Percentiles rank a stretch among this genome's conserved stretches.
Evolutionary conservation across 257 asterid genomes (phyloP).

Genomic region (Solanum paucissectum): DNA sequence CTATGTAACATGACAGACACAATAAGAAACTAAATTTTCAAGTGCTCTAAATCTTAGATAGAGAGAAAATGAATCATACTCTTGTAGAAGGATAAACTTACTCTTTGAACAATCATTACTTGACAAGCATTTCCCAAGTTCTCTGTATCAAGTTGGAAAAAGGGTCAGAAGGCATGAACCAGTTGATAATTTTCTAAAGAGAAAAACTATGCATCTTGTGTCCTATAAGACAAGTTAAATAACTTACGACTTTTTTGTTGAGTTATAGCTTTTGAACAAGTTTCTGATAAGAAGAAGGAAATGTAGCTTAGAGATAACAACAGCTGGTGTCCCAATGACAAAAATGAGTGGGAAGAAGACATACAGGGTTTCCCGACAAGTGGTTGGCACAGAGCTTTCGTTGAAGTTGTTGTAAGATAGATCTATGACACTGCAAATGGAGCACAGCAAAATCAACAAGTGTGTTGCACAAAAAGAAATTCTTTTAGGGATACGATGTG

Average conservation of each 20-base stretch:
- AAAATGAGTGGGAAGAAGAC: not conserved
- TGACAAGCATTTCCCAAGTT: slow-evolving; percentile 19
- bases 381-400: slow-evolving; percentile 17
- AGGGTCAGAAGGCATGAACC: not conserved
- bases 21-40: not conserved
- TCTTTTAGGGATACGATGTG: not conserved
- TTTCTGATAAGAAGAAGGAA: slow-evolving; percentile 28
- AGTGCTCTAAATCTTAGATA: not conserved
- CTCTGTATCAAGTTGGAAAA: slow-evolving; percentile 12
- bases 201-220: not conserved
- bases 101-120: slow-evolving; percentile 23
- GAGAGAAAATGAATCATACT: not conserved
- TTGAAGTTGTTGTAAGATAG: slow-evolving; percentile 46
- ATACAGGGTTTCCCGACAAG: slow-evolving; percentile 37
- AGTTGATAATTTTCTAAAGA: not conserved
- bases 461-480: not conserved
- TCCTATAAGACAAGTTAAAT: not conserved
- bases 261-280: slow-evolving; percentile 40
- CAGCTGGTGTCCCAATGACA: not conserved
- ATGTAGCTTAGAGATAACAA: not conserved
- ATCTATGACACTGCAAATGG: slow-evolving; percentile 25
- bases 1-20: not conserved
- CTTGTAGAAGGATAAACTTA: not conserved
- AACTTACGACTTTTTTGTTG: slow-evolving; percentile 22
- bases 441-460: not conserved